Evolutionary conservation across 1,284 basidiomycete species (phyloP), one percentile per base, ranked within the genome.

Genomic region (Sanghuangporus baumii): DNA sequence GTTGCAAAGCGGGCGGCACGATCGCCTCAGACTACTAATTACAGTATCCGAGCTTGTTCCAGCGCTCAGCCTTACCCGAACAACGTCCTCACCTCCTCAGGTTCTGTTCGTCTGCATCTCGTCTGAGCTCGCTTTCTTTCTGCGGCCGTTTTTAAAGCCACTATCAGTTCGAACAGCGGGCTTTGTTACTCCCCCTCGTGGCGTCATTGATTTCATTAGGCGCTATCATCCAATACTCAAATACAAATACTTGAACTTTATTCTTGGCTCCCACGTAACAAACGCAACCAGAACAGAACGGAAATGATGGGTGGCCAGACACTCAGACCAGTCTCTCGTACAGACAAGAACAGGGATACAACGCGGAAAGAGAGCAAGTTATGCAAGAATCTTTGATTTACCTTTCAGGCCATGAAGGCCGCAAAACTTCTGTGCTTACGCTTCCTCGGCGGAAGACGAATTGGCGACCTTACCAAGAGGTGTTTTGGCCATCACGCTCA

Each of bases 401-500:
- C 52, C 31, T 54, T 36, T 26, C n/a, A 14, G 3, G 18, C 26
- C 26, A 31, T 31, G 26, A 31, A 31, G 2, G 26, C 26, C 3
- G 26, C 26, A 31, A 41, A 6, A 46, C 2, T 34, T 11, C 16
- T 6, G 36, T 37, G 26, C 14, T 34, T 54, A 54, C 31, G 26
- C 31, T 14, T 51, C 52, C 11, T 37, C 31, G 16, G 3, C 9
- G 18, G 34, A 37, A 37, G 52, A 36, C 16, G 31, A 7, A 36
- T 37, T 38, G 14, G 16, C 52, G 16, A 79, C 71, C 74, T 86
- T 88, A 71, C 87, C 87, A 68, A 89, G 74, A 3, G 87, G 86
- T 6, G 86, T 89, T 76, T 89, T 89, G 12, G 83, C 85, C 88
- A 89, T 89, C 55, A 89, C 84, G 66, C 84, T 87, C 65, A 89